Conservation (phyloP, 768 basidiomycete genomes). For the Hericium erinaceus region DNA sequence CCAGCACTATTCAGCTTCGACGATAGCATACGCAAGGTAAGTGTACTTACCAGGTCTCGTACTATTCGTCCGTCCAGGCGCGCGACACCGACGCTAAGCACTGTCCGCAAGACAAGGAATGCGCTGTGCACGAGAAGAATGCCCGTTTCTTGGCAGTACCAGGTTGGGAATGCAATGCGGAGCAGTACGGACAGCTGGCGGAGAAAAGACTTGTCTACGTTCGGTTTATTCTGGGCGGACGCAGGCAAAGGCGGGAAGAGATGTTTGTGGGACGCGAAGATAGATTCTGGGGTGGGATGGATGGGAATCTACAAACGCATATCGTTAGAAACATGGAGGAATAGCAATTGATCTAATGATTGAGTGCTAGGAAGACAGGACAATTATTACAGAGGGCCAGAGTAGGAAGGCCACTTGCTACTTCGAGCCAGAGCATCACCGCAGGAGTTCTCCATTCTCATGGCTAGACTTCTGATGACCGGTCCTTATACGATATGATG, state of each 20-base stretch:
- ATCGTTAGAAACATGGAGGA: neutral
- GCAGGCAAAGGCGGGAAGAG: slow-evolving; percentile 54
- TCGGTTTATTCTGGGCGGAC: slow-evolving; percentile 37
- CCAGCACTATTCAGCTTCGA: neutral
- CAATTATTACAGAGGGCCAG: neutral
- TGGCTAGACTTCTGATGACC: neutral
- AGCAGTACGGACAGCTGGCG: slow-evolving; percentile 68
- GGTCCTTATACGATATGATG: too few species aligned
- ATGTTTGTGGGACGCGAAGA: slow-evolving; percentile 38
- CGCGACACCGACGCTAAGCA: slow-evolving; percentile 84
- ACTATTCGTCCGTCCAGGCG: slow-evolving; percentile 86
- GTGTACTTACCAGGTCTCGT: slow-evolving; percentile 55
- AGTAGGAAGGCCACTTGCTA: neutral
- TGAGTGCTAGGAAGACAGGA: neutral
- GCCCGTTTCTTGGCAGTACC: slow-evolving; percentile 57
- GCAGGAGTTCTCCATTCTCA: neutral
- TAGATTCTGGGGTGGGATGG: slow-evolving; percentile 40
- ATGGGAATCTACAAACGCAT: slow-evolving; percentile 29
- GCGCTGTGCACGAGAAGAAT: slow-evolving; percentile 71
- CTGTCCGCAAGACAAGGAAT: slow-evolving; percentile 80
- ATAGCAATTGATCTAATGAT: neutral
- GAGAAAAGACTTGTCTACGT: slow-evolving; percentile 61
- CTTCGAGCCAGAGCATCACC: neutral
- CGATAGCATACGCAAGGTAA: neutral
- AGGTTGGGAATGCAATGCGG: slow-evolving; percentile 60